Base-by-base conservation (phyloP, 2,329 filamentous ascomycete genomes). In the Leptodontidium sp. region DNA sequence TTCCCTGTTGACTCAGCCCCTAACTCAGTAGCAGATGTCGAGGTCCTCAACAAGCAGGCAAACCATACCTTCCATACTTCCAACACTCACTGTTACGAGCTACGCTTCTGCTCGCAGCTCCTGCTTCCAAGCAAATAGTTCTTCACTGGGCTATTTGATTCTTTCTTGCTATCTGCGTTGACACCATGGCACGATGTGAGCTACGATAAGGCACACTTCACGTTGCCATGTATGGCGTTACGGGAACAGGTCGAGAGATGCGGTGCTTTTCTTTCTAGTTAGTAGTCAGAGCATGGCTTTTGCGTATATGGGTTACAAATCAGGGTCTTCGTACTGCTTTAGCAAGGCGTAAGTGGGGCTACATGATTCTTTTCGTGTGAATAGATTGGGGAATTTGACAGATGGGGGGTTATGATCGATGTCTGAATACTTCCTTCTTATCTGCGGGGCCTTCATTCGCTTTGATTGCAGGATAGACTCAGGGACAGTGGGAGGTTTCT, bases 41-140 rank as follows among this genome's bases (percentile, higher is more conserved):
- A 79, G 3, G 75, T 81, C 7, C 69, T 77, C 26, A 73, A 75
- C 38, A 76, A 77, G 68, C 75, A 79, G 50, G 71, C 73, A 11
- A 75, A 77, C 45, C 70, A 70, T 45, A 66, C 66, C 12, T 78
- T 78, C 40, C 72, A 78, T 40, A 71, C 74, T 12, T 68, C 72
- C 15, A 71, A 85, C 71, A 85, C 84, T 9, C 81, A 84, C 40
- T 86, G 83, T 49, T 81, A 84, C 53, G 84, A 86, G 73, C 77
- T 86, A 50, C 82, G 82, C 68, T 85, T 85, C 70, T 86, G 43
- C 78, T 85, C 64, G 65, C 74, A 61, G 11, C 69, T 68, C 14
- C 67, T 71, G 21, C 61, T 72, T 24, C 69, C 70, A 15, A 57
- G 58, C 11, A 57, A 64, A n/a, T 47, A 57, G 15, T 43, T 43